phyloP scores from a whole-genome alignment of 345 rosid species.

The Brassica rapa region DNA sequence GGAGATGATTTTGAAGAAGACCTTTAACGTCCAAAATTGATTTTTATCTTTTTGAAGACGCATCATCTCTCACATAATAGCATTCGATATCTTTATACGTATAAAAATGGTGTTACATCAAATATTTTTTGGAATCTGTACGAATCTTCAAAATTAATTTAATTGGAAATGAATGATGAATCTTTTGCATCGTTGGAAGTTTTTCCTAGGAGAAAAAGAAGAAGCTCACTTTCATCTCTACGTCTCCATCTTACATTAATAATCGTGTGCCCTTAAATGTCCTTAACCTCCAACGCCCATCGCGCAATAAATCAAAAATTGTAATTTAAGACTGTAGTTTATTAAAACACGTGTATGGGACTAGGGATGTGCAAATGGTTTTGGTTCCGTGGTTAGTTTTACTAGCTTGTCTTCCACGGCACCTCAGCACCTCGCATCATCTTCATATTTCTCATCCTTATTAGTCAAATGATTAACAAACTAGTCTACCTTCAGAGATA shows the following conservation, averaged over 20 bases:
- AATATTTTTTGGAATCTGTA: not conserved
- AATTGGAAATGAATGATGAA: not conserved
- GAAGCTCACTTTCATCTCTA: conserved; percentile 21
- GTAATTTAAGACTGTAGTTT: not conserved
- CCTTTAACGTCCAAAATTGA: no score
- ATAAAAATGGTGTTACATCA: not conserved
- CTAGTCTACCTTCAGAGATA: not conserved
- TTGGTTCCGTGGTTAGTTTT: not conserved
- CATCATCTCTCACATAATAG: no score
- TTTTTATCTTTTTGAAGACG: no score
- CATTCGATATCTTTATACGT: no score
- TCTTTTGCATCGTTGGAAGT: not conserved
- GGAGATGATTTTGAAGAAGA: no score
- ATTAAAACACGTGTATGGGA: not conserved
- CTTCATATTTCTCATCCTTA: not conserved
- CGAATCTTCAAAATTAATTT: not conserved
- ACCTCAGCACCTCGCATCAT: not conserved
- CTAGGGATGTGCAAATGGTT: not conserved
- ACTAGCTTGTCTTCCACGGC: not conserved
- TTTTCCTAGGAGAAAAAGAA: not conserved
- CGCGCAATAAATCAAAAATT: not conserved
- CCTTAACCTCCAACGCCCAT: conserved; percentile 12
- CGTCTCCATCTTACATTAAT: conserved; percentile 13
- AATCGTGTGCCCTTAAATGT: conserved; percentile 15
- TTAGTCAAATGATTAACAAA: not conserved